phyloP scores from a whole-genome alignment of 371 early-diverging fungal genomes.

The Mortierella sp. region DNA sequence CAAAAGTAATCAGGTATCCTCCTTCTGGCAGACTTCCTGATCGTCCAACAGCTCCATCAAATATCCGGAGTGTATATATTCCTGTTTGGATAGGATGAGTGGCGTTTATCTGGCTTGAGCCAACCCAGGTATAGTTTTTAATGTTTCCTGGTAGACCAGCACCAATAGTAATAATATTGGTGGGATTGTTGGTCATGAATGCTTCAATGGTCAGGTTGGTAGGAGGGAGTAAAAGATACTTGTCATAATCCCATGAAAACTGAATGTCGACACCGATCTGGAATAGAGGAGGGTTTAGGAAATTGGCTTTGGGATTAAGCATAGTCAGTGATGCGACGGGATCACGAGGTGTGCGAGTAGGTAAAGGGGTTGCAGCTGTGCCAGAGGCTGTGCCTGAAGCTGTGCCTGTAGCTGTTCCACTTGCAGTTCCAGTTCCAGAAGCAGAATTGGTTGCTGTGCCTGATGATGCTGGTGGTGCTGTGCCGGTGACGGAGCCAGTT shows the following conservation, averaged over 20 bases:
- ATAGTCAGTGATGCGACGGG: conserved; percentile 25
- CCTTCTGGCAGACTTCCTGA: conserved; percentile 10
- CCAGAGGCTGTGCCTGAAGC: conserved; percentile 17
- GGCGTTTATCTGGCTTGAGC: conserved; percentile 22
- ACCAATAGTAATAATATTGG: conserved; percentile 32
- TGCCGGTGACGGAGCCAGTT: background rate
- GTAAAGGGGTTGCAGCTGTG: conserved; percentile 11
- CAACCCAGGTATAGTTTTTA: conserved; percentile 44
- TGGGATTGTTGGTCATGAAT: conserved; percentile 5
- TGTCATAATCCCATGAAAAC: conserved; percentile 38
- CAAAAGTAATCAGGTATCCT: conserved; percentile 33
- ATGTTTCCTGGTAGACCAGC: conserved; percentile 26
- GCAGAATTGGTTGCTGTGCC: background rate
- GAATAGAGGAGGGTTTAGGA: conserved; percentile 30
- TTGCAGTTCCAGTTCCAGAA: conserved; percentile 7
- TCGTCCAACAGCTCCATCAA: conserved; percentile 42
- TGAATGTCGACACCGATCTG: conserved; percentile 36
- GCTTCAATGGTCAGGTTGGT: conserved; percentile 51
- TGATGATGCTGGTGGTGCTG: background rate
- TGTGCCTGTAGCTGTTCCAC: conserved; percentile 10
- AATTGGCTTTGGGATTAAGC: conserved; percentile 23
- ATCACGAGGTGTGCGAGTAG: conserved; percentile 16
- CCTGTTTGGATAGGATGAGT: conserved; percentile 25
- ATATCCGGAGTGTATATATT: conserved; percentile 48
- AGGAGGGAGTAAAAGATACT: conserved; percentile 16